Evolutionary conservation across 73 alveolate species (phyloP), one percentile per base, ranked within the genome.

Genomic region (Halteria grandinella): DNA sequence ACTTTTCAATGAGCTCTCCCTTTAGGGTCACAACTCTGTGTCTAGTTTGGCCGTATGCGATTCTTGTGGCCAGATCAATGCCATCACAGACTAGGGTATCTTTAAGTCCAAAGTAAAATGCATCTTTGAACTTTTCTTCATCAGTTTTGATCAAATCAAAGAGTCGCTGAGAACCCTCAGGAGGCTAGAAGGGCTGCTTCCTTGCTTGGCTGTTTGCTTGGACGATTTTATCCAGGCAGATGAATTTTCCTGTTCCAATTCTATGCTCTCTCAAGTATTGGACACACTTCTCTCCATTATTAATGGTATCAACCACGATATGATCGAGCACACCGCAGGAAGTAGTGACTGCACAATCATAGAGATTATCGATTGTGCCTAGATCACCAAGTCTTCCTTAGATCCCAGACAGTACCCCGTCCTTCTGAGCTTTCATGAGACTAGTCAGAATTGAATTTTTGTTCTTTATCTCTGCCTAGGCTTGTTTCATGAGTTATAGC

Each of bases 361-460:
- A 78, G 63, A 76, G 41, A 36, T 79, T 74, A 75, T 93, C 90
- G 39, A 93, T 88, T 50, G 76, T 58, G n/a, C 96, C 98, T 12
- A 93, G 77, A 63, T 87, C 97, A 1, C 98, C 98, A 23, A 93
- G 64, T 33, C 99, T 74, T 7, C 99, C 99, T 41, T 76, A 73
- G 34, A 95, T 79, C 25, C 99, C 99, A 12, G 59, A 29, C 33
- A 95, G 60, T 52, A 70, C 55, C 12, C 98, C 98, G 18, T 89
- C 83, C 50, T 72, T 57, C 64, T 88, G 85, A 21, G 98, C 99
- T 29, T 70, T 74, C 54, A 94, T 31, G 27, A 93, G 72, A 64
- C 69, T 84, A 14, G 29, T 28, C 14, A 86, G 55, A 12, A 88
- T 71, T 36, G 34, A 55, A 57, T 76, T 72, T 37, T 69, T 75